These are phyloP conservation scores for Gossypium stocksii DNA, from an alignment of 345 rosid genomes.

Conservation along the genomic window DNA sequence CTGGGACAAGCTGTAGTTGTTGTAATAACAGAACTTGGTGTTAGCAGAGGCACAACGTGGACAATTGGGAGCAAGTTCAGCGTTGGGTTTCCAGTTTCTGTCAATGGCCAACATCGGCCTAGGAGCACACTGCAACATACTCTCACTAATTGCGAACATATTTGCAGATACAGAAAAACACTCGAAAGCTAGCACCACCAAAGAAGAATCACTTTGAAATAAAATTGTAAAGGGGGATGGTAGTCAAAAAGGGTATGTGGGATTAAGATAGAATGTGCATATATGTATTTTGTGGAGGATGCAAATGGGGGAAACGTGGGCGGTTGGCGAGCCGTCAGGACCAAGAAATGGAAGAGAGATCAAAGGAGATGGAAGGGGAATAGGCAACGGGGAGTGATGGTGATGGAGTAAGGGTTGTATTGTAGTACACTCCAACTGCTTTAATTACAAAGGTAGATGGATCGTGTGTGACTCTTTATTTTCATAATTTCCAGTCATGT, in stretches of 20 bases:
- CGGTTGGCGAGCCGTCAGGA: slow-evolving; percentile 55
- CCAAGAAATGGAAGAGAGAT: background rate
- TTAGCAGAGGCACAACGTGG: slow-evolving; percentile 86
- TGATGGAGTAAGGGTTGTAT: background rate
- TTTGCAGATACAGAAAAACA: no score
- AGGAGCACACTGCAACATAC: slow-evolving; percentile 21
- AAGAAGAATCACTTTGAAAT: background rate
- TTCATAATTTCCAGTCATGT: background rate
- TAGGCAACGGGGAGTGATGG: background rate
- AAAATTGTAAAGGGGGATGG: no score
- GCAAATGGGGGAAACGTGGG: slow-evolving; percentile 49
- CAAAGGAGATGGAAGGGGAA: background rate
- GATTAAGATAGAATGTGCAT: slow-evolving; percentile 26
- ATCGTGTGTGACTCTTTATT: background rate
- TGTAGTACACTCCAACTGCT: background rate
- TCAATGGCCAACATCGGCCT: slow-evolving; percentile 19
- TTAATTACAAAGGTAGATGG: slow-evolving; percentile 4
- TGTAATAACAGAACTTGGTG: slow-evolving; percentile 92
- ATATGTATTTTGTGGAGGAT: slow-evolving; percentile 14
- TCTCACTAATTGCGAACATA: slow-evolving; percentile 24
- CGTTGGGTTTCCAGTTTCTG: slow-evolving; percentile 33
- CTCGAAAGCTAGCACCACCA: no score
- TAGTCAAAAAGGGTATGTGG: background rate
- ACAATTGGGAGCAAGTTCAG: slow-evolving; percentile 59
- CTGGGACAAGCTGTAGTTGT: slow-evolving; percentile 89